Base-by-base conservation (phyloP, 768 basidiomycete species). In the Lanmaoa pseudosensibilis region DNA sequence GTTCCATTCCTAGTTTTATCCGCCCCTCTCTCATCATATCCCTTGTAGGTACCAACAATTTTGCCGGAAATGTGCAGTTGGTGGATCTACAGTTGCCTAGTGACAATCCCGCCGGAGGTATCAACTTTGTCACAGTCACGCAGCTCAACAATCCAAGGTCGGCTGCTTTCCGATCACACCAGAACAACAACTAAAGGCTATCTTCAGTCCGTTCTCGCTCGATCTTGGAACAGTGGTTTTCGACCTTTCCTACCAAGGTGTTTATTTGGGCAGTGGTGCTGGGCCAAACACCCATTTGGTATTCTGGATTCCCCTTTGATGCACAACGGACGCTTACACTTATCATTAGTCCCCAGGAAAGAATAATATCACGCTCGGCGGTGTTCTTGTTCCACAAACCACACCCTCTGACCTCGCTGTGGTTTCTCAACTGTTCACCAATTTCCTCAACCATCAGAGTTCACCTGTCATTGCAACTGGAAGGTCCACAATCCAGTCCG, bases 211-310 rank as follows among this genome's bases (percentile, higher is more conserved):
- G 0, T 90, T 91, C 67, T 73, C 80, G n/a, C 76, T 91, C 54
- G 75, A 82, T 62, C 77, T 91, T 39, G 88, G 88, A 33, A 86
- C 85, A 1, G 82, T 86, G 7, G 71, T 82, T 4, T 88, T 90
- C 63, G 77, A 77, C 54, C 75, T 91, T 27, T 73, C 74, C 21
- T 90, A 87, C 69, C 67, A 83, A 41, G 78, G 75, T 44, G 77
- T 85, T 19, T 74, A 75, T 50, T 73, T 89, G 43, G 87, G 87
- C 30, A 69, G 70, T 27, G 87, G 87, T 18, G 78, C 77, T 3
- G 79, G 82, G 25, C 67, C 70, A 1, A 75, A 83, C 52, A 82
- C 82, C 3, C 62, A 70, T 13, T 77, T 89, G 55, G 86, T 84
- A 67, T 47, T 66, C 23, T 39, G 36, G 33, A 16, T 58, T 23